phyloP scores from a whole-genome alignment of 805 yeast species.

The Lipomyces chichibuensis region DNA sequence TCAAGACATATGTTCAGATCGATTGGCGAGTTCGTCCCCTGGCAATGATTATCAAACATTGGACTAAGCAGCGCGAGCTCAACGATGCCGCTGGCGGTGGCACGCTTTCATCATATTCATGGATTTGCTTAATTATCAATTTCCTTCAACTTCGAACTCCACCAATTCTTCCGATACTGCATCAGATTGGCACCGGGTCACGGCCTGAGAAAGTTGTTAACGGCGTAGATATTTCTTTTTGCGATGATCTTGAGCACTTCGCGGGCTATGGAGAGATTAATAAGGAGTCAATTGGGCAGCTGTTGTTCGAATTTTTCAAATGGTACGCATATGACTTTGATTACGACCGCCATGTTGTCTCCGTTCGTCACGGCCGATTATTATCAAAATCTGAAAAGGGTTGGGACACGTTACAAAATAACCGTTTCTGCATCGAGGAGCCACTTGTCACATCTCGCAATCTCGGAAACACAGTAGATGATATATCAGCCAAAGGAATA shows the following conservation, averaged over 20 bases:
- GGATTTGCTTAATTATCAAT: slow-evolving; percentile 39
- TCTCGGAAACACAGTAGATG: slow-evolving; percentile 40
- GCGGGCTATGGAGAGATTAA: slow-evolving; percentile 32
- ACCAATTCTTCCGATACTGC: slow-evolving; percentile 37
- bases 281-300: slow-evolving; percentile 34
- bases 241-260: slow-evolving; percentile 33
- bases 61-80: slow-evolving; percentile 38
- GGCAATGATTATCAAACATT: slow-evolving; percentile 38
- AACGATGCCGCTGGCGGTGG: slow-evolving; percentile 41
- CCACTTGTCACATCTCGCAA: slow-evolving; percentile 37
- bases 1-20: slow-evolving; percentile 37
- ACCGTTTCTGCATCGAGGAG: slow-evolving; percentile 39
- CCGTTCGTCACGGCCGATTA: slow-evolving; percentile 37
- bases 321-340: slow-evolving; percentile 38
- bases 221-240: slow-evolving; percentile 35
- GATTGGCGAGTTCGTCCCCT: slow-evolving; percentile 38
- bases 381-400: slow-evolving; percentile 37
- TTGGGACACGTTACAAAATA: slow-evolving; percentile 38
- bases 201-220: slow-evolving; percentile 22
- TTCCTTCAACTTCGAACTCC: slow-evolving; percentile 36
- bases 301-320: slow-evolving; percentile 36
- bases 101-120: slow-evolving; percentile 39
- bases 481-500: slow-evolving; percentile 38
- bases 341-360: slow-evolving; percentile 34
- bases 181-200: slow-evolving; percentile 24